Percentiles rank a stretch among this genome's conserved stretches.
Evolutionary conservation across 257 asterid genomes (phyloP).

Genomic region (Leptodermis oblonga): DNA sequence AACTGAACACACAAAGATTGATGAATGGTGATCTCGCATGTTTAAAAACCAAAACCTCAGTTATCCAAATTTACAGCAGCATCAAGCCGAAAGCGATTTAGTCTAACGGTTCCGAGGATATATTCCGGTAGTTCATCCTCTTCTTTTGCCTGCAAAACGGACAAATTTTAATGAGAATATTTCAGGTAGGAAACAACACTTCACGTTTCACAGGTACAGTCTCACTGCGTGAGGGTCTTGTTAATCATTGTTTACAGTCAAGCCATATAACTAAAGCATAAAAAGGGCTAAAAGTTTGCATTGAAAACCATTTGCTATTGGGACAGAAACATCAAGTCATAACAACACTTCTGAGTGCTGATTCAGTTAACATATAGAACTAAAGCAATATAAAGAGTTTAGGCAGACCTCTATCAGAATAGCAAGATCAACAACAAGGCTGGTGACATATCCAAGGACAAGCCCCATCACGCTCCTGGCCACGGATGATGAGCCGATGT

Average conservation of each 20-base stretch:
- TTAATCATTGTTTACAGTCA: no score
- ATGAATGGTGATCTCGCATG: no score
- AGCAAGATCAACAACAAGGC: constrained; percentile 94
- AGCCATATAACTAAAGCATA: no score
- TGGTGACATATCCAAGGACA: constrained; percentile 87
- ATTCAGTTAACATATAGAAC: not conserved
- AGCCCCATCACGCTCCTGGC: constrained; percentile 91
- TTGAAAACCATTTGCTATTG: no score
- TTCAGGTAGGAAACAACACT: not conserved
- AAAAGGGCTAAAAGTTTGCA: no score
- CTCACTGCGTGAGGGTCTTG: no score
- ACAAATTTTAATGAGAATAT: not conserved
- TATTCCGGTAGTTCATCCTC: constrained; percentile 88
- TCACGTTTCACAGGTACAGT: not conserved
- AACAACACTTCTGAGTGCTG: not conserved
- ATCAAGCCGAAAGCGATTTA: constrained; percentile 68
- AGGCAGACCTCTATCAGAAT: constrained; percentile 71
- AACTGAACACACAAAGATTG: no score
- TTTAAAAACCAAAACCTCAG: constrained; percentile 25
- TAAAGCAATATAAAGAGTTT: not conserved
- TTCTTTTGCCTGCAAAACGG: constrained; percentile 65
- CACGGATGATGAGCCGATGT: constrained; percentile 97
- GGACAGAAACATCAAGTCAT: no score
- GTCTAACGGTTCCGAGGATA: constrained; percentile 85
- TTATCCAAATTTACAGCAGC: constrained; percentile 64